These are phyloP conservation scores for Smittium culicis DNA, from an alignment of 371 early-diverging fungal species.

Conservation along the genomic window DNA sequence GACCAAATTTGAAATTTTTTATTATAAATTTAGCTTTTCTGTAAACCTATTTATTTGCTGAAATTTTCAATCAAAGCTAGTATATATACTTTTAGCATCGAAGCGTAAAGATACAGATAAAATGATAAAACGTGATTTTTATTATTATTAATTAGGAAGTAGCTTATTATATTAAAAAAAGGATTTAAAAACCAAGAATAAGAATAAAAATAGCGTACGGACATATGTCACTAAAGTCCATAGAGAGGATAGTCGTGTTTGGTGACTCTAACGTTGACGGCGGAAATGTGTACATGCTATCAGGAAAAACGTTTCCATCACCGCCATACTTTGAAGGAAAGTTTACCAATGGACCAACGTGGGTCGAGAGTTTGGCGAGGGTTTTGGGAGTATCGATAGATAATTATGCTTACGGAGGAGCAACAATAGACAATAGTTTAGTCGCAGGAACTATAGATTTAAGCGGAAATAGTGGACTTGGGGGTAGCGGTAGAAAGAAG, in stretches of 20 bases:
- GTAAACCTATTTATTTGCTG: too few species aligned
- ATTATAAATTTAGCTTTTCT: too few species aligned
- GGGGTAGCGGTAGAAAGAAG: background rate
- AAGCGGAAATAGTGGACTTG: background rate
- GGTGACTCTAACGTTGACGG: conserved; percentile 7
- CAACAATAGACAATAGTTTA: conserved; percentile 8
- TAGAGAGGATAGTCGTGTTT: conserved; percentile 9
- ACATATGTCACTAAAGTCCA: conserved; percentile 6
- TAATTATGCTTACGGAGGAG: conserved; percentile 11
- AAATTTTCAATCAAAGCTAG: too few species aligned
- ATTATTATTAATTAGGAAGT: too few species aligned
- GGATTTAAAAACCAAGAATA: background rate
- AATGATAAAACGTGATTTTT: too few species aligned
- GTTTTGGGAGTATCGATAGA: conserved; percentile 8
- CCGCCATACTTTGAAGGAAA: conserved; percentile 2
- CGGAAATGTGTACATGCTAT: conserved; percentile 2
- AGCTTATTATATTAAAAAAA: too few species aligned
- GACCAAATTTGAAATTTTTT: too few species aligned
- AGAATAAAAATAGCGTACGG: background rate
- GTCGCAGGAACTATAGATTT: conserved; percentile 7
- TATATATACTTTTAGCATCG: too few species aligned
- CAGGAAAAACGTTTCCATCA: conserved; percentile 9
- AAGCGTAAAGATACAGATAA: too few species aligned
- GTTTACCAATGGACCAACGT: conserved; percentile 9
- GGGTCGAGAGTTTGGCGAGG: conserved; percentile 9